A percentile compares a stretch with the other conserved stretches of the same genome.
These are phyloP conservation scores for Tetrapisispora taiwanensis DNA, from an alignment of 805 yeast species.

Conservation along the genomic window DNA sequence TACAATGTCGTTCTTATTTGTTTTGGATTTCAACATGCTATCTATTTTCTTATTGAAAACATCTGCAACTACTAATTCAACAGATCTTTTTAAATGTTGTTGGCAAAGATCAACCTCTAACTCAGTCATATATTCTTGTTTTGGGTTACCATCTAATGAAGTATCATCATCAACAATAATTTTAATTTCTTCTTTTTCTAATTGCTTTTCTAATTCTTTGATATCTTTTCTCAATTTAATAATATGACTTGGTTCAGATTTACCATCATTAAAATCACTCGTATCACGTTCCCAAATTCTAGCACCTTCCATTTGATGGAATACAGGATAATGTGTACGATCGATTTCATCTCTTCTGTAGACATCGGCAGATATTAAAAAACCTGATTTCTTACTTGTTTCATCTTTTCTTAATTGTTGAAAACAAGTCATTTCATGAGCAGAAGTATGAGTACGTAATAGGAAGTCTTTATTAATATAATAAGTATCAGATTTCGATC, in stretches of 20 bases:
- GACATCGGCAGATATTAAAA: constrained; percentile 89
- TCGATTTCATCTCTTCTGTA: constrained; percentile 93
- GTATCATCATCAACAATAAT: constrained; percentile 71
- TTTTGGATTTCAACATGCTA: constrained; percentile 13
- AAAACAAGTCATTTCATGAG: constrained; percentile 89
- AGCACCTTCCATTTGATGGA: constrained; percentile 98
- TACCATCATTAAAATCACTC: constrained; percentile 26
- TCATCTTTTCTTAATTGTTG: constrained; percentile 38
- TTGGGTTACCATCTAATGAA: constrained; percentile 58
- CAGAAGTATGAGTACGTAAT: constrained; percentile 90
- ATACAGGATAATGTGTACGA: constrained; percentile 91
- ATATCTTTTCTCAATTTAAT: constrained; percentile 48
- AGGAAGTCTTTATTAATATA: constrained; percentile 66
- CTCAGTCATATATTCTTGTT: constrained; percentile 65
- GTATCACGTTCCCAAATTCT: constrained; percentile 56
- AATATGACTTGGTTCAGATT: constrained; percentile 25
- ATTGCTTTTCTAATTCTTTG: constrained; percentile 45
- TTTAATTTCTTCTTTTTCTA: constrained; percentile 29
- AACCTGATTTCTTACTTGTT: constrained; percentile 50
- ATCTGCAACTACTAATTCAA: constrained; percentile 73
- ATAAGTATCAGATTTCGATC: constrained; percentile 87
- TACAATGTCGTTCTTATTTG: constrained; percentile 42
- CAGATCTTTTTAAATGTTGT: constrained; percentile 71
- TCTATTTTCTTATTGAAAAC: constrained; percentile 47
- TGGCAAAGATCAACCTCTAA: constrained; percentile 60